Evolutionary conservation across 306 rosid genomes (phyloP), one percentile per base, ranked within the genome.

Genomic region (Casuarina cunninghamiana): DNA sequence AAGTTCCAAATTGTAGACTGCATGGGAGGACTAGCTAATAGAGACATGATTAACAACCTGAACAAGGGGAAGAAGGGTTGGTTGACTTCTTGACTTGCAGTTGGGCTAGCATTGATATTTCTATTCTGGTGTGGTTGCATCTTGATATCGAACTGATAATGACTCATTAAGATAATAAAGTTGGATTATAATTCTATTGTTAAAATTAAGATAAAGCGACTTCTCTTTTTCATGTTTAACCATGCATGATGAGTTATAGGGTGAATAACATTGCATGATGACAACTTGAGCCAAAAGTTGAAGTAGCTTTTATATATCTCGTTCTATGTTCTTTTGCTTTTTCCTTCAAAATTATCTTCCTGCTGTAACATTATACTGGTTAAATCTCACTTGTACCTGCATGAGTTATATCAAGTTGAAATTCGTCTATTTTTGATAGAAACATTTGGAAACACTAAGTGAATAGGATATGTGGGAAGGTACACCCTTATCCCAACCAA

Each of bases 21-120:
- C 54, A 50, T 70, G 21, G 68, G 55, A 69, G 72, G 50, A 53
- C 69, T 45, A 3, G 70, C 79, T 39, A 75, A 67, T 43, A 19
- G 53, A 75, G 65, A 53, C 19, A 32, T 9, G 39, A 26, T 58
- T 10, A 15, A 32, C 2, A 58, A 58, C 39, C 13, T 58, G 61
- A 58, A 32, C 26, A 13, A 10, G 65, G 39, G 65, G 37, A 5
- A 26, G 37, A 5, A 26, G 65, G 65, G 10, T 58, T 58, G 11
- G 65, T 39, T 10, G 65, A 21, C 65, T 58, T 21, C 65, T 58
- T 58, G 61, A 26, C 65, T 21, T 58, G 65, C 65, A 26, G 13
- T 58, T 58, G 38, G 65, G 41, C 10, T 11, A 39, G 65, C 41
- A 8, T 58, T 58, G 65, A 26, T 58, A 58, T 58, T 54, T 58